These are phyloP conservation scores for Kregervanrija delftensis DNA, from an alignment of 805 yeast species.

Conservation along the genomic window DNA sequence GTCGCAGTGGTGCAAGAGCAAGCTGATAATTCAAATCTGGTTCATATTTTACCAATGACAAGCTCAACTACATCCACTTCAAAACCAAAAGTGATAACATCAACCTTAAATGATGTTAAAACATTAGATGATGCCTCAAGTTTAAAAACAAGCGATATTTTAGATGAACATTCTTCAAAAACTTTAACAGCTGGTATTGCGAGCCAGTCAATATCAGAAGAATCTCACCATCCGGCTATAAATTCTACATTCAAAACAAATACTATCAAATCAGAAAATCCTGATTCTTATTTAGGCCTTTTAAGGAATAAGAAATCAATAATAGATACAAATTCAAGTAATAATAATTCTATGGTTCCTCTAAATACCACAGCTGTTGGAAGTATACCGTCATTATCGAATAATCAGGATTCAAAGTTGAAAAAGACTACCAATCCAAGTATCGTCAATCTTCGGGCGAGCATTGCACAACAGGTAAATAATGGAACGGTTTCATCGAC, in stretches of 20 bases:
- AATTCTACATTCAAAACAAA: not conserved
- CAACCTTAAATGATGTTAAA: too few relatives aligned
- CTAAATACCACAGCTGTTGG: too few relatives aligned
- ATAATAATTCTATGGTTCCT: too few relatives aligned
- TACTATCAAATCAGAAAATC: not conserved
- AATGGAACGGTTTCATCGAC: conserved; percentile 21
- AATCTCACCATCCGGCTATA: not conserved
- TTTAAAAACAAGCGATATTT: not conserved
- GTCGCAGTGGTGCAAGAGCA: conserved; percentile 25
- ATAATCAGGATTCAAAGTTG: conserved; percentile 7
- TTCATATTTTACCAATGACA: conserved; percentile 17
- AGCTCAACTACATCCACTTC: too few relatives aligned
- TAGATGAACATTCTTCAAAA: not conserved
- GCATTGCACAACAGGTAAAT: conserved; percentile 14
- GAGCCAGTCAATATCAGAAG: not conserved
- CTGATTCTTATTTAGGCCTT: conserved; percentile 5
- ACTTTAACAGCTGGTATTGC: not conserved
- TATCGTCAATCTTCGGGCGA: conserved; percentile 21
- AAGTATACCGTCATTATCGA: not conserved
- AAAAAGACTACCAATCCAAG: conserved; percentile 17
- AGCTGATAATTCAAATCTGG: conserved; percentile 14
- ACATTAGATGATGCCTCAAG: not conserved
- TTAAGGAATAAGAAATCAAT: conserved; percentile 2
- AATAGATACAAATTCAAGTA: not conserved
- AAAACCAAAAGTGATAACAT: too few relatives aligned